phyloP scores from a whole-genome alignment of 306 rosid genomes.

The Mimosa bimucronata region DNA sequence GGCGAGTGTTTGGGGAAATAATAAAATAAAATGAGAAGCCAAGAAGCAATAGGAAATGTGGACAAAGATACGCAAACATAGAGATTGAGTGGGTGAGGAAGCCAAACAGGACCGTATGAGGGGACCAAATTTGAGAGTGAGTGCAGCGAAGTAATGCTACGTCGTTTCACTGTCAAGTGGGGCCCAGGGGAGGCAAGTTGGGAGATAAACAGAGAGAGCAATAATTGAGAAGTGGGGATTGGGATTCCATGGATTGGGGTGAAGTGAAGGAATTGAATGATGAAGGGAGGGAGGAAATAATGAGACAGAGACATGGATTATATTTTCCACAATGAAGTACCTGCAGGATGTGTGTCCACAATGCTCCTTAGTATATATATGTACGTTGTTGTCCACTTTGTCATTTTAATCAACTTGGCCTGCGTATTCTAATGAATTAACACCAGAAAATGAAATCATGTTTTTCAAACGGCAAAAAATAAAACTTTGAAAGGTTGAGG shows the following conservation, averaged over 20 bases:
- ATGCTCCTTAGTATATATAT: background rate
- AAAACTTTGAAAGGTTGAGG: too few relatives aligned
- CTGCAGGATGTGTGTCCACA: background rate
- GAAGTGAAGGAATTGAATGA: background rate
- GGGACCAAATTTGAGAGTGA: background rate
- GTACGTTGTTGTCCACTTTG: background rate
- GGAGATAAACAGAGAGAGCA: background rate
- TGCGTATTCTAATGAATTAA: too few relatives aligned
- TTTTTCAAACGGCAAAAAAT: too few relatives aligned
- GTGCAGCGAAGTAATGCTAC: background rate
- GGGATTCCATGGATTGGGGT: background rate
- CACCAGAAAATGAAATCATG: too few relatives aligned
- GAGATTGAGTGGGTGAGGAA: background rate
- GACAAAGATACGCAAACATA: background rate
- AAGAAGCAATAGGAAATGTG: background rate
- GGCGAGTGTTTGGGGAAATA: background rate
- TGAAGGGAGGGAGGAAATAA: background rate
- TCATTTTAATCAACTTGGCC: background rate
- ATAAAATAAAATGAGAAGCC: background rate
- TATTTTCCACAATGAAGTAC: background rate
- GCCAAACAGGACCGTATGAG: background rate
- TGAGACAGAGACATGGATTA: background rate
- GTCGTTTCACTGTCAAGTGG: background rate
- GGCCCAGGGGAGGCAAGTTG: background rate
- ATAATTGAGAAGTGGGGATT: background rate